Base-by-base conservation (phyloP, 257 asterid genomes). In the Leptodermis oblonga region DNA sequence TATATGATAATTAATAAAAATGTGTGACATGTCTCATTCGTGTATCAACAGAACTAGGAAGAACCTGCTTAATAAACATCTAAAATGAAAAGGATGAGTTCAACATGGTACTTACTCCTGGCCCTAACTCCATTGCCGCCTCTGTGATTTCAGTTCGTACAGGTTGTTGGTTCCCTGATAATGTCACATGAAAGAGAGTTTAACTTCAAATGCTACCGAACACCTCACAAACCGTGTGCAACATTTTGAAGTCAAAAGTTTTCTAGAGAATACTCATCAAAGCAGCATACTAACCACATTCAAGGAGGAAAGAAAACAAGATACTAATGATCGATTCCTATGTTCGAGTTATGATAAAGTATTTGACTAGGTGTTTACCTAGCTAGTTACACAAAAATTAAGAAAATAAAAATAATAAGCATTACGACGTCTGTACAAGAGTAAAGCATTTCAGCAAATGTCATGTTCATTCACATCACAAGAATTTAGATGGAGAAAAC, bases 81-180 rank as follows among this genome's bases (percentile, higher is more conserved):
- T 17, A n/a, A 25, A 48, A 33, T 46, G 52, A 36, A 53, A 63
- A n/a, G 58, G 37, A 30, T 17, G 62, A 51, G 70, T 64, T 51
- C 12, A 48, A 39, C 20, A 55, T 49, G 43, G 37, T 34, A 79
- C 97, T 87, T 72, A 86, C 96, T 78, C 86, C 97, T 23, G 96
- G 62, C 46, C 97, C 99, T 72, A 90, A 80, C 73, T 84, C 96
- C 97, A 93, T 93, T 68, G 99, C 99, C 73, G 96, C 97, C 68
- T 92, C 96, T 0, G 99, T 93, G 72, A 90, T 93, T 80, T 93
- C 97, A 70, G 92, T 88, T 53, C 97, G 90, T 60, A 93, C 81
- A 0, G 99, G 99, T 60, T 93, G 96, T 76, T 90, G 99, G 79
- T 93, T 93, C 51, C 97, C 99, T 39, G 97, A 86, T 34, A 90